Conservation (phyloP, 1,139 yeast species). For the Protomyces lactucae-debilis region DNA sequence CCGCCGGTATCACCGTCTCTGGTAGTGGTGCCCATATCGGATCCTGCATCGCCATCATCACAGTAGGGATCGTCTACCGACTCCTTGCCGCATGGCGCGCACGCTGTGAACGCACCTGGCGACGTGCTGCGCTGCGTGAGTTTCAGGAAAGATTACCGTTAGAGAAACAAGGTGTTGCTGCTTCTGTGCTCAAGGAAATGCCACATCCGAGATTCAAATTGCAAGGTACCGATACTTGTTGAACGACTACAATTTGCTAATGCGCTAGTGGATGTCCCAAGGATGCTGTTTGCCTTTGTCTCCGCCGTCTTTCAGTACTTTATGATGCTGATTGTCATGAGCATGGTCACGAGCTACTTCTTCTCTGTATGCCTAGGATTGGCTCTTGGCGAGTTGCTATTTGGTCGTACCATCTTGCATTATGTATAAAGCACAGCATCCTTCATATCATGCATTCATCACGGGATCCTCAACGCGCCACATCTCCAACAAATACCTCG, state of each 20-base stretch:
- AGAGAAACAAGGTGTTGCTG: neutral
- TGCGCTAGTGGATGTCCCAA: neutral
- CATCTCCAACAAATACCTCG: neutral
- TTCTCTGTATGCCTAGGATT: neutral
- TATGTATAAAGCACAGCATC: neutral
- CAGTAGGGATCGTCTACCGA: neutral
- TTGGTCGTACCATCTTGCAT: neutral
- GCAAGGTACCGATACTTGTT: neutral
- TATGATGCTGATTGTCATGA: neutral
- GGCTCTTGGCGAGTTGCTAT: neutral
- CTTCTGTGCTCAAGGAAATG: neutral
- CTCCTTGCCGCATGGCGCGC: neutral
- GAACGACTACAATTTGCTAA: neutral
- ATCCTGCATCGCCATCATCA: neutral
- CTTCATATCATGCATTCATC: neutral
- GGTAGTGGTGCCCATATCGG: neutral
- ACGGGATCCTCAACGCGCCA: slow-evolving; percentile 15
- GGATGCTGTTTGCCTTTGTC: neutral
- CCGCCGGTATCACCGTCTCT: neutral
- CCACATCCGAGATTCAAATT: neutral
- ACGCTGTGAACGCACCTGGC: neutral
- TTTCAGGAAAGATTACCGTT: neutral
- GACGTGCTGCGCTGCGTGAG: neutral
- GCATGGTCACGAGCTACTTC: neutral
- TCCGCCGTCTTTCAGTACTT: neutral